These are phyloP conservation scores for Tylopilus balloui DNA, from an alignment of 768 basidiomycete species.

Conservation along the genomic window DNA sequence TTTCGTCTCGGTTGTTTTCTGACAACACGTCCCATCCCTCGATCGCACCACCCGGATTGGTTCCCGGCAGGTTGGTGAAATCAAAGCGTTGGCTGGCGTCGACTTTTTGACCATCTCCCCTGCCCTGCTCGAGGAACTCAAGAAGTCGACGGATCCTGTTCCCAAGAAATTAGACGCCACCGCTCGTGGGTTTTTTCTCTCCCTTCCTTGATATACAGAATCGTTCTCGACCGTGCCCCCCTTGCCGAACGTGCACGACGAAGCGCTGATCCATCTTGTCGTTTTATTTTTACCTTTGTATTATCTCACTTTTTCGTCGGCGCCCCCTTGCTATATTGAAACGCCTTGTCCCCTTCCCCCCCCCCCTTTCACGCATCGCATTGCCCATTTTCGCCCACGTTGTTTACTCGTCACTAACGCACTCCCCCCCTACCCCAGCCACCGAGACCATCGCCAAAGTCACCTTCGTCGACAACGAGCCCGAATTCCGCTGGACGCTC, in stretches of 20 bases:
- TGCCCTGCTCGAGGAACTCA: slow-evolving; percentile 85
- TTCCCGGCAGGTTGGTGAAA: slow-evolving; percentile 69
- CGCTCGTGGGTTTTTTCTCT: slow-evolving; percentile 42
- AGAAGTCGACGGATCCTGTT: slow-evolving; percentile 69
- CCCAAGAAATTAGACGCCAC: slow-evolving; percentile 79
- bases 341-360: too few species aligned
- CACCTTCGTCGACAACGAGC: slow-evolving; percentile 83
- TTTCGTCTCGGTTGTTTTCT: slow-evolving; percentile 1
- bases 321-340: not conserved
- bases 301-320: not conserved
- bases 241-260: not conserved
- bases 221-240: not conserved
- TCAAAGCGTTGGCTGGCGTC: slow-evolving; percentile 90
- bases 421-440: slow-evolving; percentile 31
- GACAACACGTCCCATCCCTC: not conserved
- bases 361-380: not conserved
- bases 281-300: not conserved
- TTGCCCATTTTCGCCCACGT: too few species aligned
- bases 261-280: slow-evolving; percentile 9
- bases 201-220: not conserved
- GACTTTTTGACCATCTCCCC: slow-evolving; percentile 98
- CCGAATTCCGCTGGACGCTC: slow-evolving; percentile 93
- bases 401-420: too few species aligned
- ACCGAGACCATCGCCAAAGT: slow-evolving; percentile 68
- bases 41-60: slow-evolving; percentile 7